Base-by-base conservation (phyloP, 164 flowering plant genomes). In the Sedum album region DNA sequence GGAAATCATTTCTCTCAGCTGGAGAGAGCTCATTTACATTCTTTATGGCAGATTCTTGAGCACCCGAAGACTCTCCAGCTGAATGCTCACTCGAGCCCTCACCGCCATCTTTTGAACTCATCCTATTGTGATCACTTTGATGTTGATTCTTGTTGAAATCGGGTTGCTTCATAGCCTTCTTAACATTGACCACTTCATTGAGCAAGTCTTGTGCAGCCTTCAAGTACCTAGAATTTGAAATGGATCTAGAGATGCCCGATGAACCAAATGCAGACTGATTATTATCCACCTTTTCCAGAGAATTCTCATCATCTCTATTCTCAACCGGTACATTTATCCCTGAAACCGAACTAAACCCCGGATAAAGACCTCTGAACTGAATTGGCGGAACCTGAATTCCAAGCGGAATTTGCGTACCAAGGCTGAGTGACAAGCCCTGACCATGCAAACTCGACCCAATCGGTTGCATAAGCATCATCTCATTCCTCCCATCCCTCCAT, bases 401-500 rank as follows among this genome's bases (percentile, higher is more conserved):
- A 1, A 85, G 74, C 33, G 84, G 87, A 38, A 84, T 76, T 69
- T 85, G 82, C 6, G 91, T 80, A 39, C 91, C 74, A 10, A 90
- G 85, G 66, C 83, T 83, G 38, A 88, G 86, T 31, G 96, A 88
- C 38, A 90, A 73, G 28, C 91, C 86, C 68, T 85, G 88, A 31
- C 82, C 79, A 72, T 84, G 88, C 74, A 73, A 36, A 31, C 55
- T 74, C 66, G 73, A 82, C 44, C 79, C 77, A 15, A 74, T 67
- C 15, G 82, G 77, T 31, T 80, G 84, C 85, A 85, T 77, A 30
- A 82, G 71, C 62, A 81, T 60, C 83, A 84, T 80, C 75, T 82
- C 88, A 67, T 77, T 82, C 75, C 87, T 83, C 11, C 79, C 79
- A 73, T 88, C 87, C 35, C 83, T 81, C 97, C 94, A 91, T 23